Percentiles rank a stretch among this genome's conserved stretches.
Evolutionary conservation across 371 early-diverging fungal genomes (phyloP).

Genomic region (Mortierella sp.): DNA sequence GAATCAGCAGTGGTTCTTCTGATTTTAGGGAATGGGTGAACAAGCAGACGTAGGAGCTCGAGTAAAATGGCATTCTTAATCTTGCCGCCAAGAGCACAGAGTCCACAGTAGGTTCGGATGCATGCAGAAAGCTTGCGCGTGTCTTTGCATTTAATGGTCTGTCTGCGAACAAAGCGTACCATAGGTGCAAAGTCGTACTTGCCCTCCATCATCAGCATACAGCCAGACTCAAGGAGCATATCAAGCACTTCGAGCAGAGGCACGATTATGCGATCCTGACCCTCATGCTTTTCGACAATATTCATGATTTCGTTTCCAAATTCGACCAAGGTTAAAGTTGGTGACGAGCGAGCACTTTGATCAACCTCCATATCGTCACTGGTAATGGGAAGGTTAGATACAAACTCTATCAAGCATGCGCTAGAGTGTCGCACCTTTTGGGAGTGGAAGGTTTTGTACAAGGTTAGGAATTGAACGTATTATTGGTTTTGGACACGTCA

Average conservation of each 20-base stretch:
- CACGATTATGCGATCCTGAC: constrained; percentile 74
- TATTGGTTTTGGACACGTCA: too few species aligned
- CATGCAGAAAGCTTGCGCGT: constrained; percentile 40
- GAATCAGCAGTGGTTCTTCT: constrained; percentile 52
- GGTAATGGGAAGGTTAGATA: constrained; percentile 60
- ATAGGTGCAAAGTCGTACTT: constrained; percentile 56
- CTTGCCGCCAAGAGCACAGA: constrained; percentile 45
- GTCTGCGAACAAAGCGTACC: constrained; percentile 50
- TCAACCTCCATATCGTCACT: constrained; percentile 18
- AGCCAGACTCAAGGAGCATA: constrained; percentile 71
- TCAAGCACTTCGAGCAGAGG: constrained; percentile 79
- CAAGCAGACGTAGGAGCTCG: constrained; percentile 38
- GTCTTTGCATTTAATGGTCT: constrained; percentile 49
- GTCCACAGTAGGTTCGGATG: constrained; percentile 40
- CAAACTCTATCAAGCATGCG: constrained; percentile 71
- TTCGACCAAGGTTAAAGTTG: constrained; percentile 43
- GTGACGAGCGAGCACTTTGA: not conserved
- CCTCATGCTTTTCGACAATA: constrained; percentile 61
- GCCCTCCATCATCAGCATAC: constrained; percentile 57
- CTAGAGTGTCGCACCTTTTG: constrained; percentile 81
- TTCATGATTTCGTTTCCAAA: constrained; percentile 58
- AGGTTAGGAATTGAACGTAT: too few species aligned
- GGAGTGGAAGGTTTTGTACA: not conserved
- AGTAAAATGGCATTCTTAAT: constrained; percentile 47
- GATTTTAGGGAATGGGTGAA: constrained; percentile 56